Evolutionary conservation across 106 monocot genomes (phyloP).

Genomic region (Dendrobium officinale): DNA sequence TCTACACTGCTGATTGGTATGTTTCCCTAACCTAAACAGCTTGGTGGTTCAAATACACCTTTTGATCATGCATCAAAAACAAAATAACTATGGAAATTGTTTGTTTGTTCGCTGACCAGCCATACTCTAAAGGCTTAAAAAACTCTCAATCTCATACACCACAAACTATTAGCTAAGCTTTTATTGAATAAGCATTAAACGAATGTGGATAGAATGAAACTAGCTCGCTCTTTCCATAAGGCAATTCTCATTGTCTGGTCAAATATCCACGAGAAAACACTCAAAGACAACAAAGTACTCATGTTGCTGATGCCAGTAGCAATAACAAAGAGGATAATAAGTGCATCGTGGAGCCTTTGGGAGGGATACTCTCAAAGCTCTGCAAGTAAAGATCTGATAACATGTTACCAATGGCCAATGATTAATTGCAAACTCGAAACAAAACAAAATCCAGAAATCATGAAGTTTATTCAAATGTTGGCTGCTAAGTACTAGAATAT

Average conservation of each 20-base stretch:
- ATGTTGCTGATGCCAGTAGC: neutral
- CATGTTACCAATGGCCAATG: neutral
- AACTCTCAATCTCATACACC: neutral
- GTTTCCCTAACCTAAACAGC: neutral
- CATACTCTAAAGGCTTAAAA: neutral
- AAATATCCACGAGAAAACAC: neutral
- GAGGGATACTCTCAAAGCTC: neutral
- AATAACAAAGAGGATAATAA: neutral
- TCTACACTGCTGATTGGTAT: neutral
- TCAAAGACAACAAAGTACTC: too few species aligned
- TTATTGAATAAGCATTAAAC: neutral
- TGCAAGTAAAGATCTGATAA: neutral
- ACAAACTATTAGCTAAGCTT: neutral
- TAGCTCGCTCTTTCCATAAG: neutral
- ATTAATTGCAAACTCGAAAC: neutral
- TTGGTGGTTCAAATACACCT: neutral
- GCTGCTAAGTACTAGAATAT: neutral
- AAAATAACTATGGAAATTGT: neutral
- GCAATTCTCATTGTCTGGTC: neutral
- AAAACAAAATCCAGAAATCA: neutral
- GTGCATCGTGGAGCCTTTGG: neutral
- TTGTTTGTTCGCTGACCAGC: neutral
- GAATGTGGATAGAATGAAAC: neutral
- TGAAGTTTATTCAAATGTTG: neutral
- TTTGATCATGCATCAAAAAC: neutral